Percentiles rank a stretch among this genome's conserved stretches.
These are phyloP conservation scores for maize (Zea mays) DNA, from an alignment of 176 grass and related monocot species.

Conservation along the genomic window Zm-B73-REFERENCE-NAM-5.0 NC_050101.1:139383001-139383500, in stretches of 20 bases:
- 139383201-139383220: neutral
- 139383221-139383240: neutral
- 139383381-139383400: conserved; percentile 72
- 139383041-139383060: conserved; percentile 99
- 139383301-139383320: conserved; percentile 94
- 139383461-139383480: conserved; percentile 56
- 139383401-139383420: conserved; percentile 89
- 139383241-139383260: conserved; percentile 20
- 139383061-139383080: conserved; percentile 21
- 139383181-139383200: neutral
- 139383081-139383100: neutral
- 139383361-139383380: conserved; percentile 63
- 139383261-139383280: conserved; percentile 46
- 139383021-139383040: conserved; percentile 99
- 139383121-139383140: neutral
- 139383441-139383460: conserved; percentile 84
- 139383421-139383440: conserved; percentile 78
- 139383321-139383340: conserved; percentile 99
- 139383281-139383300: conserved; percentile 92
- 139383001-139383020: conserved; percentile 91
- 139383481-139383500: neutral
- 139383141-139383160: neutral
- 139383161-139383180: neutral
- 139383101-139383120: neutral
- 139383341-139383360: conserved; percentile 72